phyloP scores from a whole-genome alignment of 495 filamentous ascomycete genomes.

The Physcia stellaris region DNA sequence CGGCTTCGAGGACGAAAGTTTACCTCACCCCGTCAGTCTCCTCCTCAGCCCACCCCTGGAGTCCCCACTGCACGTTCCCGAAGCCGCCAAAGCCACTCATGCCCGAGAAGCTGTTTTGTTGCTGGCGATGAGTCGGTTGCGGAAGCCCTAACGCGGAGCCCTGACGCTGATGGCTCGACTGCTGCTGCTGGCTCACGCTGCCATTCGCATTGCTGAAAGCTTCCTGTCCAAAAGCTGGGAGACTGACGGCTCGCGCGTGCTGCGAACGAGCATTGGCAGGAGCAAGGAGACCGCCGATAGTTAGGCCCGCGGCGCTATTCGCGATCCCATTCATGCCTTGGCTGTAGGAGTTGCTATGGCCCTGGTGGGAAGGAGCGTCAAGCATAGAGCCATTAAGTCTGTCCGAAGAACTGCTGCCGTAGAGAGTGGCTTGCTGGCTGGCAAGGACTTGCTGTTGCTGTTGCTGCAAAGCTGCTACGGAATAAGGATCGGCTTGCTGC shows the following conservation, averaged over 20 bases:
- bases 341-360: slow-evolving; percentile 41
- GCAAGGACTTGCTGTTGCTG: slow-evolving; percentile 41
- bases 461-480: slow-evolving; percentile 39
- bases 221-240: slow-evolving; percentile 60
- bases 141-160: slow-evolving; percentile 17
- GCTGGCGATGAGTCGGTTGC: slow-evolving; percentile 35
- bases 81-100: slow-evolving; percentile 43
- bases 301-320: slow-evolving; percentile 43
- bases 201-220: slow-evolving; percentile 35
- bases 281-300: slow-evolving; percentile 60
- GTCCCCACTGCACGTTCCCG: slow-evolving; percentile 39
- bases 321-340: slow-evolving; percentile 42
- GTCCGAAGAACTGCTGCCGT: slow-evolving; percentile 38
- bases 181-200: slow-evolving; percentile 23
- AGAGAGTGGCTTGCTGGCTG: slow-evolving; percentile 38
- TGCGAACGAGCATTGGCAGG: slow-evolving; percentile 55
- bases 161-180: slow-evolving; percentile 15
- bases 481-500: slow-evolving; percentile 37
- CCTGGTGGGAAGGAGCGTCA: slow-evolving; percentile 43
- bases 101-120: slow-evolving; percentile 41
- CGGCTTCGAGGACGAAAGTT: no score
- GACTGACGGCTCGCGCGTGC: slow-evolving; percentile 72
- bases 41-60: slow-evolving; percentile 56
- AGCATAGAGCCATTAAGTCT: slow-evolving; percentile 38
- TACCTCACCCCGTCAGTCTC: slow-evolving; percentile 41